Evolutionary conservation across 257 asterid species (phyloP).

Genomic region (Capsicum pubescens): DNA sequence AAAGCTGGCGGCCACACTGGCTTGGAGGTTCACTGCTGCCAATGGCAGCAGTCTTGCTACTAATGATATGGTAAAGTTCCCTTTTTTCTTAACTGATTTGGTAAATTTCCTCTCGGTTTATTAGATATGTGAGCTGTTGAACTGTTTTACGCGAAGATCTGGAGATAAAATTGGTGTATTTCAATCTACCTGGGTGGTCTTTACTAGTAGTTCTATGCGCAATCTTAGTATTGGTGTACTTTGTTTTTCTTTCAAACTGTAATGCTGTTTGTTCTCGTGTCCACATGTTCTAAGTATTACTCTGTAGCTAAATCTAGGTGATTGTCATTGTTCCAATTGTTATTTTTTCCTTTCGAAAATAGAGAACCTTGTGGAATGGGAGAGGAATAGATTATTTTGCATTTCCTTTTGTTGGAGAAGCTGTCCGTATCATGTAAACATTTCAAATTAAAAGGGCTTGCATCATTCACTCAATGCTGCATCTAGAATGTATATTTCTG

Average conservation of each 20-base stretch:
- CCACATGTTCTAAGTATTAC: neutral
- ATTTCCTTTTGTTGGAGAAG: neutral
- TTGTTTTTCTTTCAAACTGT: neutral
- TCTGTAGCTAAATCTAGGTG: neutral
- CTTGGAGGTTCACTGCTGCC: constrained; percentile 75
- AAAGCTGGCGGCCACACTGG: constrained; percentile 82
- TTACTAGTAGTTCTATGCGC: neutral
- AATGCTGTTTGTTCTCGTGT: neutral
- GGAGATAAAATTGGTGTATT: neutral
- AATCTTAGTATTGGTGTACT: neutral
- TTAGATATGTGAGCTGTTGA: constrained; percentile 21
- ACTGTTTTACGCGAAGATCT: neutral
- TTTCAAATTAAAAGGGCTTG: neutral
- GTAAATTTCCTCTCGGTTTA: neutral
- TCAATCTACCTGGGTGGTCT: constrained; percentile 2
- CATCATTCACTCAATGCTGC: constrained; percentile 11
- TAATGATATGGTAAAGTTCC: constrained; percentile 65
- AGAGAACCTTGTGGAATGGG: neutral
- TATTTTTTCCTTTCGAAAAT: neutral
- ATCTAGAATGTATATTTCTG: neutral
- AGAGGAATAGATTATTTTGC: neutral
- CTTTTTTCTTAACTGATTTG: neutral
- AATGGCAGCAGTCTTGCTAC: constrained; percentile 70
- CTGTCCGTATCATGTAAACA: neutral
- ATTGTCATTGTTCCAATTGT: neutral